Evolutionary conservation across 495 filamentous ascomycete genomes (phyloP), one percentile per base, ranked within the genome.

Genomic region (Aspergillus campestris): DNA sequence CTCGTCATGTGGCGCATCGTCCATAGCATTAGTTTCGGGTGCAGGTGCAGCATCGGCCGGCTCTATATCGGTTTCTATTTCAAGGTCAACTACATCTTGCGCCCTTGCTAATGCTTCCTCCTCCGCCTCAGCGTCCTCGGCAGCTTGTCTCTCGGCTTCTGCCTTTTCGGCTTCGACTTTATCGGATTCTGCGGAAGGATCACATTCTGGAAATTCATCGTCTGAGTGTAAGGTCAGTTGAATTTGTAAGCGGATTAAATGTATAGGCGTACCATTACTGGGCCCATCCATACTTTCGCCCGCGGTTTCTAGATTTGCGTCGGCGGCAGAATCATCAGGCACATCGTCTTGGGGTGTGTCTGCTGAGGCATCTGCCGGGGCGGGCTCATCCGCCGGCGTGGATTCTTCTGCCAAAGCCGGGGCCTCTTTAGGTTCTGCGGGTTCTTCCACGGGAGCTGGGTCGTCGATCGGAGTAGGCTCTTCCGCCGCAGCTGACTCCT

Each of bases 141-240:
- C 55, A n/a, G 47, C 55, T 40, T 51, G 53, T 28, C 29, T 42
- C 12, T 48, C 48, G 10, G 49, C 51, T 10, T 44, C 51, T 48
- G 49, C 57, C 33, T 57, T 54, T 36, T 57, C 57, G 5, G 42
- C 51, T 31, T 57, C 51, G 31, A 57, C 49, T 48, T 52, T 44
- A 41, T 59, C 59, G 35, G 30, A 38, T 31, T 34, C 59, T 47
- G 49, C 53, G 36, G 34, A 34, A 27, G 47, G 44, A 40, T 59
- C 49, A 35, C 35, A 40, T 34, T 59, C 51, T 41, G 59, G 44
- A 41, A 53, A 55, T 7, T 52, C 38, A 34, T 55, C 48, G 32
- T 57, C 56, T 54, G 35, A 40, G 27, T 24, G 9, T 39, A 8
- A 44, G 40, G 31, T 56, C 24, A 52, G 49, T 31, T 39, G 34